Percentiles rank a stretch among this genome's conserved stretches.
Conservation (phyloP, 306 rosid species). For the Castanea sativa region DNA sequence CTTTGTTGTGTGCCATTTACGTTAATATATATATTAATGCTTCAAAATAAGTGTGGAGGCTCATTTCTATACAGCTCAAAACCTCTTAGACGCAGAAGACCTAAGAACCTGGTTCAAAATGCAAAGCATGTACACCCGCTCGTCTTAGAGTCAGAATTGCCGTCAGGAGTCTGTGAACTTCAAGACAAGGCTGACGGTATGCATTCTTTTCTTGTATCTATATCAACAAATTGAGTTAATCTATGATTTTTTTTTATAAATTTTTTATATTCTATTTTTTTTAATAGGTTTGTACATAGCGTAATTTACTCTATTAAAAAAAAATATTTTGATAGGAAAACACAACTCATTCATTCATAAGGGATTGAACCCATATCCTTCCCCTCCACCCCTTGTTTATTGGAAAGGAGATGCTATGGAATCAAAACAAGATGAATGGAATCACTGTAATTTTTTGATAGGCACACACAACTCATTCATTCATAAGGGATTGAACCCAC, state of each 20-base stretch:
- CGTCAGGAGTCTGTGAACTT: slow-evolving; percentile 35
- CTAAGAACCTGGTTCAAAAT: slow-evolving; percentile 26
- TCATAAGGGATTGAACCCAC: neutral
- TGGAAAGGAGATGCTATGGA: neutral
- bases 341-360: neutral
- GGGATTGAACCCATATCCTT: neutral
- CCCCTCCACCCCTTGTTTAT: neutral
- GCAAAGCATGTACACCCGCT: slow-evolving; percentile 40
- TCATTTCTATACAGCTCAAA: slow-evolving; percentile 54
- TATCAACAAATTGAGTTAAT: slow-evolving; percentile 8
- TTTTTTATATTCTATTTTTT: neutral
- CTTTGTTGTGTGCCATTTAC: slow-evolving; percentile 3
- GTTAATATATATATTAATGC: slow-evolving; percentile 19
- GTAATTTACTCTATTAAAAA: neutral
- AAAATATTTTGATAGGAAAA: neutral
- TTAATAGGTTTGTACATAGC: neutral
- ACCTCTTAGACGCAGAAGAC: slow-evolving; percentile 40
- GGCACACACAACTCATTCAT: neutral
- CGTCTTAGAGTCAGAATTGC: slow-evolving; percentile 33
- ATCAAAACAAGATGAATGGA: neutral
- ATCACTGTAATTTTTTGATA: neutral
- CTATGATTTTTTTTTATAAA: slow-evolving; percentile 2
- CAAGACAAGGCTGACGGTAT: slow-evolving; percentile 57
- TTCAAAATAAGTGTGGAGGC: slow-evolving; percentile 25
- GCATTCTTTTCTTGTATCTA: slow-evolving; percentile 21